These are phyloP conservation scores for Xylaria sp. DNA, from an alignment of 2,329 filamentous ascomycete genomes.

Conservation along the genomic window DNA sequence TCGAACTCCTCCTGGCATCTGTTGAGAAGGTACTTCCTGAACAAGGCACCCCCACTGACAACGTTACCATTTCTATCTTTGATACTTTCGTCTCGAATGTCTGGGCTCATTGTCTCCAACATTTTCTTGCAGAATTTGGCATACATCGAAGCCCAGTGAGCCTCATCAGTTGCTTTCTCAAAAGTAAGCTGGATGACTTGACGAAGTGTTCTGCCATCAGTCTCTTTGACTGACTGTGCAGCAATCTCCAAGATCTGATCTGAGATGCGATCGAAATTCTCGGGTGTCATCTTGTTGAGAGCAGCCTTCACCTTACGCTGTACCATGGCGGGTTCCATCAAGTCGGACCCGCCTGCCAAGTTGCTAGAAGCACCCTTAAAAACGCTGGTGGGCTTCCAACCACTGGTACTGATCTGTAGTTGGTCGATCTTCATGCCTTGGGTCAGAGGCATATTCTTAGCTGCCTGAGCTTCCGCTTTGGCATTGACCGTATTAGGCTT, in stretches of 20 bases:
- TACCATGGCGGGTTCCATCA: slow-evolving; percentile 89
- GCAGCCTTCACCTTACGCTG: slow-evolving; percentile 99
- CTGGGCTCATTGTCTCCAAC: slow-evolving; percentile 91
- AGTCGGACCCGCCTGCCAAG: slow-evolving; percentile 52
- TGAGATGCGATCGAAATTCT: slow-evolving; percentile 84
- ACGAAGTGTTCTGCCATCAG: slow-evolving; percentile 89
- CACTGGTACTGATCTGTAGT: slow-evolving; percentile 71
- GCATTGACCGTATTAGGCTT: slow-evolving; percentile 62
- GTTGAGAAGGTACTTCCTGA: slow-evolving; percentile 98
- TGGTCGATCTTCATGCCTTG: slow-evolving; percentile 81
- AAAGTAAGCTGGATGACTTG: slow-evolving; percentile 99
- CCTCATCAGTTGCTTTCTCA: slow-evolving; percentile 97
- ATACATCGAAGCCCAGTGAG: slow-evolving; percentile 99
- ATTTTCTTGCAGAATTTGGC: slow-evolving; percentile 98
- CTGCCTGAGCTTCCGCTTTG: slow-evolving; percentile 70
- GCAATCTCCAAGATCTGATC: slow-evolving; percentile 93
- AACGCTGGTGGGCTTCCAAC: slow-evolving; percentile 88
- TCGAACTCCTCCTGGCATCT: slow-evolving; percentile 99
- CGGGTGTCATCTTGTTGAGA: slow-evolving; percentile 99
- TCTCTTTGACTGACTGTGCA: slow-evolving; percentile 92
- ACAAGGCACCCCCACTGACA: slow-evolving; percentile 89
- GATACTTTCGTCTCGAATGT: slow-evolving; percentile 95
- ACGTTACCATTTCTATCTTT: slow-evolving; percentile 87
- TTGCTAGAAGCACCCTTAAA: slow-evolving; percentile 50
- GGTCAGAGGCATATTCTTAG: slow-evolving; percentile 92